These are phyloP conservation scores for Sclerotinia sclerotiorum DNA, from an alignment of 2,329 filamentous ascomycete genomes.

Conservation along the genomic window DNA sequence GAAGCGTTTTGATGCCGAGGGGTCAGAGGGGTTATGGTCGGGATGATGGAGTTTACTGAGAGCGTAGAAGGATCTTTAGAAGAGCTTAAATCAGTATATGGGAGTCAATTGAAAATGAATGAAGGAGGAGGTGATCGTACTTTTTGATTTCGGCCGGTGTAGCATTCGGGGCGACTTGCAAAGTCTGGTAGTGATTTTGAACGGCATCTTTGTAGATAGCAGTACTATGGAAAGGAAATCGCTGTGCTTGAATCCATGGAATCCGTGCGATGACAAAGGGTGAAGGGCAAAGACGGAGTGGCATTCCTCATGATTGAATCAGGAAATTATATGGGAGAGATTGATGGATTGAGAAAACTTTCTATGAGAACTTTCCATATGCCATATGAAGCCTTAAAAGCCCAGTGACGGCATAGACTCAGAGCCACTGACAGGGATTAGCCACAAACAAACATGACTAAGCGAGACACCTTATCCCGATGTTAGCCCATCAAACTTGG, in stretches of 20 bases:
- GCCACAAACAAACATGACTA: not conserved
- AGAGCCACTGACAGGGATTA: not conserved
- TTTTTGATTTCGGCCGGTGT: slow-evolving; percentile 80
- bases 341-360: slow-evolving; percentile 2
- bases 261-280: slow-evolving; percentile 22
- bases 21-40: slow-evolving; percentile 80
- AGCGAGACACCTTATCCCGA: not conserved
- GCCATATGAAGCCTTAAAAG: not conserved
- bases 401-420: slow-evolving; percentile 15
- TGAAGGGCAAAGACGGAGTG: slow-evolving; percentile 45
- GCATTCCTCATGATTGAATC: slow-evolving; percentile 52
- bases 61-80: slow-evolving; percentile 74
- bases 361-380: not conserved
- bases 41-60: slow-evolving; percentile 93
- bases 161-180: slow-evolving; percentile 70
- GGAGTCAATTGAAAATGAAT: not conserved
- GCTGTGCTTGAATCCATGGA: slow-evolving; percentile 28
- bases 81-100: slow-evolving; percentile 18
- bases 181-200: slow-evolving; percentile 75
- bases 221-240: slow-evolving; percentile 52
- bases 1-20: slow-evolving; percentile 71
- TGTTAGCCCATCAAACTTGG: not conserved
- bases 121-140: slow-evolving; percentile 44
- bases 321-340: slow-evolving; percentile 1
- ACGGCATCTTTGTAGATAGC: slow-evolving; percentile 38